These are phyloP conservation scores for Fusarium tanahbumbuense DNA, from an alignment of 2,329 filamentous ascomycete genomes.

Conservation along the genomic window DNA sequence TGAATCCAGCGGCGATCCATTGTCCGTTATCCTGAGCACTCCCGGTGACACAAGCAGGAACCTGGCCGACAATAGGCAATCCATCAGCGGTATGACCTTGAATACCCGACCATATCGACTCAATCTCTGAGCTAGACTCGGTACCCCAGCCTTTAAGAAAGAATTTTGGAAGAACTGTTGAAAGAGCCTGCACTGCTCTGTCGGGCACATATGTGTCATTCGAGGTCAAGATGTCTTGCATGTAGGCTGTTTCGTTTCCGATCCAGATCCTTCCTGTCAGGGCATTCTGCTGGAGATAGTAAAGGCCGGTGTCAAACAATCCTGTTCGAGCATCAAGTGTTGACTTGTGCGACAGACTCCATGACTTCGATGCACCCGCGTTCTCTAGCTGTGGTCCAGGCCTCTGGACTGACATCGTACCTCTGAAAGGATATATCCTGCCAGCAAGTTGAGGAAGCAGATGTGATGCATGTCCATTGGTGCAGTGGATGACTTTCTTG, in stretches of 20 bases:
- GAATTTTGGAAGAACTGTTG: slow-evolving; percentile 54
- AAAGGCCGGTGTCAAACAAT: slow-evolving; percentile 44
- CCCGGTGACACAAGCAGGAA: slow-evolving; percentile 40
- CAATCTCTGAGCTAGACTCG: background rate
- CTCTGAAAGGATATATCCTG: slow-evolving; percentile 57
- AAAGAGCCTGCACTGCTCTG: slow-evolving; percentile 48
- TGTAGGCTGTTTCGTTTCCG: slow-evolving; percentile 60
- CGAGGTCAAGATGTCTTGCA: slow-evolving; percentile 56
- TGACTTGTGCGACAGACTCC: slow-evolving; percentile 58
- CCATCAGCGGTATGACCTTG: slow-evolving; percentile 59
- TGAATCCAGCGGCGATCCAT: slow-evolving; percentile 62
- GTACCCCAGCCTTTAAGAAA: slow-evolving; percentile 51
- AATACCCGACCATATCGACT: slow-evolving; percentile 58
- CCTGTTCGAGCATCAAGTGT: slow-evolving; percentile 62
- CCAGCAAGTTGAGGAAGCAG: slow-evolving; percentile 61
- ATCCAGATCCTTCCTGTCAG: slow-evolving; percentile 60
- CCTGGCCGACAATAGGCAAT: slow-evolving; percentile 59
- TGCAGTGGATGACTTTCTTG: slow-evolving; percentile 65
- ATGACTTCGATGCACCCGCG: slow-evolving; percentile 53
- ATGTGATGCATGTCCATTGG: slow-evolving; percentile 63
- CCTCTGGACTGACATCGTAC: slow-evolving; percentile 61
- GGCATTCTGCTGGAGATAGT: slow-evolving; percentile 45
- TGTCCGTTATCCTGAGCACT: slow-evolving; percentile 44
- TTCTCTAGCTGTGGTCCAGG: slow-evolving; percentile 50
- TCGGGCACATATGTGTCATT: slow-evolving; percentile 50